Conservation (phyloP, 2,329 filamentous ascomycete species). For the Colletotrichum scovillei region DNA sequence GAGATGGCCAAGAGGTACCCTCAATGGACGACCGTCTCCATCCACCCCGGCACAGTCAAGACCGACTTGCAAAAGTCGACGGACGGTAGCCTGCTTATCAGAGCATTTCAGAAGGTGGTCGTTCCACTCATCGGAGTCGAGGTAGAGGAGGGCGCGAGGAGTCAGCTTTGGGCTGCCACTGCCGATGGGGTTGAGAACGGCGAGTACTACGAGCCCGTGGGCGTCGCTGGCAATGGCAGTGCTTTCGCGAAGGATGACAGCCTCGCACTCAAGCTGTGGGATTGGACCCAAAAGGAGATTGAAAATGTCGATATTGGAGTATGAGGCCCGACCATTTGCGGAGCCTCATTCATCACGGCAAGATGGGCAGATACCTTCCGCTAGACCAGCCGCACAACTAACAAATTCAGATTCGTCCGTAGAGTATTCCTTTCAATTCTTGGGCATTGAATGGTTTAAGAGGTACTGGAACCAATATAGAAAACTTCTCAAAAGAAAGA, state of each 20-base stretch:
- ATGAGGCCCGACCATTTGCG: too few species aligned
- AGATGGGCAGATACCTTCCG: too few species aligned
- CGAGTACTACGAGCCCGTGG: slow-evolving; percentile 48
- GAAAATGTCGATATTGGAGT: too few species aligned
- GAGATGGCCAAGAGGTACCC: slow-evolving; percentile 57
- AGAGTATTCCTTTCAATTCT: background rate
- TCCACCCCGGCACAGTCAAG: slow-evolving; percentile 59
- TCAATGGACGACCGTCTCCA: slow-evolving; percentile 53
- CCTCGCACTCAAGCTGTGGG: slow-evolving; percentile 45
- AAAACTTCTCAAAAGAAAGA: slow-evolving; percentile 1
- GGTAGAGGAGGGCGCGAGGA: slow-evolving; percentile 43
- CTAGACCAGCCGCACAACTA: too few species aligned
- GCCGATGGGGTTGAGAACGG: slow-evolving; percentile 39
- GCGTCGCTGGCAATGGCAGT: slow-evolving; percentile 38
- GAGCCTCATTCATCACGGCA: too few species aligned
- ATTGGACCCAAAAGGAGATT: slow-evolving; percentile 42
- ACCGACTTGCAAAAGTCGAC: slow-evolving; percentile 33
- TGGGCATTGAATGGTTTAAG: background rate
- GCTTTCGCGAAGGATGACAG: slow-evolving; percentile 39
- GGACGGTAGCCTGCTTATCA: too few species aligned
- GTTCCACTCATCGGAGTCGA: background rate
- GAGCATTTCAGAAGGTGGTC: too few species aligned
- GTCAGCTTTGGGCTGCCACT: slow-evolving; percentile 46
- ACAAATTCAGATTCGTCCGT: too few species aligned
- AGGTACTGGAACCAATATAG: background rate